These are phyloP conservation scores for Hanseniaspora hatyaiensis DNA, from an alignment of 805 yeast genomes.

Conservation along the genomic window DNA sequence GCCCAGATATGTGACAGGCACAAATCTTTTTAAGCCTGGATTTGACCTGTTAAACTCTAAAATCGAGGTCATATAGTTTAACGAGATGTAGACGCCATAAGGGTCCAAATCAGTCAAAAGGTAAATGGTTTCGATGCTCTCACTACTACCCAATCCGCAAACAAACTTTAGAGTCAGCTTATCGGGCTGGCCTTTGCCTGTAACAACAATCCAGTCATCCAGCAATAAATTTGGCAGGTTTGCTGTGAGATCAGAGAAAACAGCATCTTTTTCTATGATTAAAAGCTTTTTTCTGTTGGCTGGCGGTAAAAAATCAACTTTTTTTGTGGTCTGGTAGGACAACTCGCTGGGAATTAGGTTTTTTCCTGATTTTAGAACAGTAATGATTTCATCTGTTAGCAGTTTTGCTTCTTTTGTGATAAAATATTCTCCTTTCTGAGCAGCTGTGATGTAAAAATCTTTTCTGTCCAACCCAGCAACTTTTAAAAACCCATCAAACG, in stretches of 20 bases:
- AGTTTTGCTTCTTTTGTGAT: neutral
- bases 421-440: conserved; percentile 50
- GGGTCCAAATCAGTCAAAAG: conserved; percentile 57
- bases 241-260: conserved; percentile 28
- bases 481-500: conserved; percentile 32
- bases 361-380: conserved; percentile 18
- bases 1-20: conserved; percentile 21
- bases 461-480: conserved; percentile 34
- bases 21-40: neutral
- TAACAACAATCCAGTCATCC: conserved; percentile 32
- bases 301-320: too few relatives aligned
- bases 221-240: neutral
- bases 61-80: conserved; percentile 31
- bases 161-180: conserved; percentile 40
- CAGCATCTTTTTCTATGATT: conserved; percentile 46
- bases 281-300: conserved; percentile 29
- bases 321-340: conserved; percentile 17
- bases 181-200: conserved; percentile 68
- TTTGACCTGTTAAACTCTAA: conserved; percentile 15
- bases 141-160: conserved; percentile 19
- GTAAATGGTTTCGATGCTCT: conserved; percentile 27
- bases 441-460: conserved; percentile 40
- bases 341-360: conserved; percentile 36
- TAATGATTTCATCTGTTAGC: neutral
- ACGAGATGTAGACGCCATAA: conserved; percentile 49